Conservation (phyloP, 768 basidiomycete genomes). For the Tulasnella sp. region DNA sequence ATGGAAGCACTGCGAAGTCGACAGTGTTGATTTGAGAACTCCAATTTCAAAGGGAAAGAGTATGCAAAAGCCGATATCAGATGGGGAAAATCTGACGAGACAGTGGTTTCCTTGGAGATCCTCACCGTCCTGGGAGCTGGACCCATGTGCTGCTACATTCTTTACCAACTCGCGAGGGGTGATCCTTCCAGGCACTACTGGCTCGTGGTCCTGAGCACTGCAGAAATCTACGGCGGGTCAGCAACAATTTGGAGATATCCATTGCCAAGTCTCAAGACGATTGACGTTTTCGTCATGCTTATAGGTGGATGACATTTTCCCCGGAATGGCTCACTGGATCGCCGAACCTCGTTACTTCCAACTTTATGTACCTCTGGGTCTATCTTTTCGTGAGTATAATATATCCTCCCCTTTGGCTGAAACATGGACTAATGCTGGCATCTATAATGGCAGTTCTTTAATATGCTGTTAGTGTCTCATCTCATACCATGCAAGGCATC, state of each 20-base stretch:
- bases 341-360: constrained; percentile 58
- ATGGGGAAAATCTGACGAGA: constrained; percentile 71
- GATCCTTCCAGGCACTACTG: constrained; percentile 60
- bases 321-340: constrained; percentile 77
- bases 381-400: constrained; percentile 56
- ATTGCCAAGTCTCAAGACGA: not conserved
- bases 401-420: too few species aligned
- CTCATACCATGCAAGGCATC: not conserved
- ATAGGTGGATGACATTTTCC: constrained; percentile 78
- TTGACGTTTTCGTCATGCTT: not conserved
- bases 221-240: constrained; percentile 67
- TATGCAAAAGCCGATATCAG: constrained; percentile 70
- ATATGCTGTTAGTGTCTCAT: constrained; percentile 46
- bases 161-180: constrained; percentile 48
- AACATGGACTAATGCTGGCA: not conserved
- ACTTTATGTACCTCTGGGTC: constrained; percentile 63
- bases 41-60: constrained; percentile 45
- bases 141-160: constrained; percentile 60
- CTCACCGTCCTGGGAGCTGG: constrained; percentile 68
- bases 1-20: too few species aligned
- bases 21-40: too few species aligned
- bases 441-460: constrained; percentile 53
- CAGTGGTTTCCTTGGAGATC: constrained; percentile 71
- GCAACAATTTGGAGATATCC: constrained; percentile 16
- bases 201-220: constrained; percentile 67